Conservation (phyloP, 1,139 yeast species). For the Taphrina sp. region DNA sequence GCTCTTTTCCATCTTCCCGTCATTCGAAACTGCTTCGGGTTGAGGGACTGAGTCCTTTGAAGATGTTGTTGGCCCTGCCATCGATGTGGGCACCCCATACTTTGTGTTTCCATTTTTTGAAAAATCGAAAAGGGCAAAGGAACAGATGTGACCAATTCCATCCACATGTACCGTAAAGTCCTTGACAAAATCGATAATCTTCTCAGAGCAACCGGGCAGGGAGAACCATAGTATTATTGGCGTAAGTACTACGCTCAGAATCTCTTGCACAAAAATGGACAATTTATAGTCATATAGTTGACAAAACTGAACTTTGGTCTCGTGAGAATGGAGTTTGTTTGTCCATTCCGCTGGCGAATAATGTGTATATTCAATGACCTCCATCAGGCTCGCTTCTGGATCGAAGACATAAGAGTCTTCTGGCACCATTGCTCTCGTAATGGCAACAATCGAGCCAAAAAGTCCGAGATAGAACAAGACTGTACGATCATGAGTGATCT, state of each 20-base stretch:
- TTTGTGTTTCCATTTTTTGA: constrained; percentile 45
- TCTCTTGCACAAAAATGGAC: constrained; percentile 69
- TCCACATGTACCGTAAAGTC: constrained; percentile 88
- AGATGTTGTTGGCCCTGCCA: neutral
- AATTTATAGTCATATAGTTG: constrained; percentile 71
- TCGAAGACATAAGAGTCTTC: constrained; percentile 71
- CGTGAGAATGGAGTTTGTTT: constrained; percentile 65
- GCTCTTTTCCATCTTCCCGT: constrained; percentile 33
- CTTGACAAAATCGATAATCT: constrained; percentile 82
- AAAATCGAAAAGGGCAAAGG: constrained; percentile 86
- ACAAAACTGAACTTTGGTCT: constrained; percentile 69
- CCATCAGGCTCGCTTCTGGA: constrained; percentile 78
- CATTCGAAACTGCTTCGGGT: neutral
- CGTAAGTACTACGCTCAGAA: constrained; percentile 74
- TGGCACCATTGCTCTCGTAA: constrained; percentile 61
- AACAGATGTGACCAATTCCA: constrained; percentile 91
- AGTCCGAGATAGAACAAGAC: constrained; percentile 83
- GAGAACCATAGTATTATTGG: constrained; percentile 88
- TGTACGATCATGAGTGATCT: constrained; percentile 74
- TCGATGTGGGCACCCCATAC: constrained; percentile 4
- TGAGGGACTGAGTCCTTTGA: no score
- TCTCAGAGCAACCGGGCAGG: constrained; percentile 67
- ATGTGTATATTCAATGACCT: constrained; percentile 83
- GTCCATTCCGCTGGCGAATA: constrained; percentile 86
- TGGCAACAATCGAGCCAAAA: constrained; percentile 78